phyloP scores from a whole-genome alignment of 2,329 filamentous ascomycete genomes.

The Ilyonectria robusta region DNA sequence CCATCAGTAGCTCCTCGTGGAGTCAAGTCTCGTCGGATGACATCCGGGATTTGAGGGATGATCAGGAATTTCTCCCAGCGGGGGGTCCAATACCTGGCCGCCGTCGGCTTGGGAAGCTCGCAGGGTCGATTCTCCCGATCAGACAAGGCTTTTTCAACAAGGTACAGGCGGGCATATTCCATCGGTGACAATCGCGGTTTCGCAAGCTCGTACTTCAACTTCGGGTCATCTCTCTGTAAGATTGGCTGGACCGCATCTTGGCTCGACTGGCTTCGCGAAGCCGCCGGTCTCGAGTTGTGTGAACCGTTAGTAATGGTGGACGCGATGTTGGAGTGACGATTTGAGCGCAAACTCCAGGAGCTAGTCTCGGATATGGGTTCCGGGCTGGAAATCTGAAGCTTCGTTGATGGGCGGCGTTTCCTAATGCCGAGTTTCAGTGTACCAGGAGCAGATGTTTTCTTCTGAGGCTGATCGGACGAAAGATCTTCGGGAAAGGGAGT shows the following conservation, averaged over 20 bases:
- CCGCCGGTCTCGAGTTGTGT: not conserved
- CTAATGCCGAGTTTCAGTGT: conserved; percentile 22
- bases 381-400: conserved; percentile 45
- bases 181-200: conserved; percentile 56
- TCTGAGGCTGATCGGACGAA: conserved; percentile 9
- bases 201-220: conserved; percentile 32
- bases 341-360: conserved; percentile 7
- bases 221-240: conserved; percentile 12
- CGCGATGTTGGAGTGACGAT: conserved; percentile 8
- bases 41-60: conserved; percentile 51
- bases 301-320: not conserved
- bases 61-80: conserved; percentile 55
- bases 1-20: not conserved
- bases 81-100: conserved; percentile 54
- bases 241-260: conserved; percentile 4
- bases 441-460: conserved; percentile 6
- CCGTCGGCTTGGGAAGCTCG: conserved; percentile 49
- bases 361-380: conserved; percentile 26
- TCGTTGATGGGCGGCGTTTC: conserved; percentile 36
- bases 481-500: conserved; percentile 16
- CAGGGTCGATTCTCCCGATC: conserved; percentile 46
- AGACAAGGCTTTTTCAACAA: conserved; percentile 52
- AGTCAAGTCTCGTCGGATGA: conserved; percentile 40
- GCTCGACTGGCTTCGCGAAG: not conserved
- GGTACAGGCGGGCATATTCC: conserved; percentile 56